Evolutionary conservation across 257 asterid genomes (phyloP).

Genomic region (Gentiana straminea): DNA sequence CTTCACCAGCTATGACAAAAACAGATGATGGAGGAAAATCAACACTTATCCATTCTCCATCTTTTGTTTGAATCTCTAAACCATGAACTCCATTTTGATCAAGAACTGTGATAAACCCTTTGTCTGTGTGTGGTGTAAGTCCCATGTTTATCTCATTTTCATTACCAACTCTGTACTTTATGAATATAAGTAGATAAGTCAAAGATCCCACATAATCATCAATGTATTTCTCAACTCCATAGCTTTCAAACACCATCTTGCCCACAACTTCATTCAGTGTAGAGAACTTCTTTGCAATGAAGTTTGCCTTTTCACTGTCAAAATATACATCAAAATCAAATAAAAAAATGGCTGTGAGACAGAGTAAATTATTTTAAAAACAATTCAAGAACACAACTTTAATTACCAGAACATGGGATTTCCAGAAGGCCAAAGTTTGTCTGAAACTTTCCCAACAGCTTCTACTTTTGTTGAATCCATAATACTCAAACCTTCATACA

Average conservation of each 20-base stretch:
- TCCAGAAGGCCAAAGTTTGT: constrained; percentile 55
- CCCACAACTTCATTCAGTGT: constrained; percentile 39
- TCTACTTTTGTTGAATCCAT: constrained; percentile 28
- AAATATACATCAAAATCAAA: not conserved
- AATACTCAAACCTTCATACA: constrained; percentile 53
- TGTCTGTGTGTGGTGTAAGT: constrained; percentile 1
- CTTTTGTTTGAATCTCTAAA: constrained; percentile 1
- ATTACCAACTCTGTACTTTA: constrained; percentile 26
- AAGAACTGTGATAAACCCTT: constrained; percentile 4
- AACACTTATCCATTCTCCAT: constrained; percentile 4
- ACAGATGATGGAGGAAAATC: constrained; percentile 8
- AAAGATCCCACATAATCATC: constrained; percentile 32
- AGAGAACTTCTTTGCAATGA: constrained; percentile 30
- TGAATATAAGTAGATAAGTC: constrained; percentile 38
- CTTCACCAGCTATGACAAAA: constrained; percentile 2
- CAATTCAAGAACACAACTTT: no score
- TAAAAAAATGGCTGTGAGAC: no score
- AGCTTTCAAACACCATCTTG: constrained; percentile 48
- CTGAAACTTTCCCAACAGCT: constrained; percentile 25
- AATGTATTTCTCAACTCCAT: constrained; percentile 37
- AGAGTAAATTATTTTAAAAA: no score
- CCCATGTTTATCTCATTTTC: not conserved
- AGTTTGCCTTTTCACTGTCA: not conserved
- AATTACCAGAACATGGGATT: constrained; percentile 31
- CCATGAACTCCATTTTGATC: constrained; percentile 4